These are phyloP conservation scores for Wallacemonas collosoma DNA, from an alignment of 208 protist genomes.

Conservation along the genomic window DNA sequence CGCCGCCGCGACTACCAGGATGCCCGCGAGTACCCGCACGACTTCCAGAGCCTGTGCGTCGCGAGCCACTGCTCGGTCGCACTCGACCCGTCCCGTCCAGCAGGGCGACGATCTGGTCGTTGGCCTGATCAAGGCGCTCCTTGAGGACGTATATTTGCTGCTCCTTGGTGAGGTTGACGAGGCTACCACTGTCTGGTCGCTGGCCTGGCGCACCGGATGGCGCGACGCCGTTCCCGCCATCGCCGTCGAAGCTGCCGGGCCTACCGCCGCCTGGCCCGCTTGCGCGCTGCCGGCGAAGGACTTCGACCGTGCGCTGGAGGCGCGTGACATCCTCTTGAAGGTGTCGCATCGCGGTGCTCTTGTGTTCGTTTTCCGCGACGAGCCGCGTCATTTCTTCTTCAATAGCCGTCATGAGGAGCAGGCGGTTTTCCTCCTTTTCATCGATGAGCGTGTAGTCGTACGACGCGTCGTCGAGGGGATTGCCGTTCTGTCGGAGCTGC, in stretches of 20 bases:
- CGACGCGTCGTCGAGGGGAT: conserved; percentile 17
- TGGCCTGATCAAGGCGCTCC: conserved; percentile 68
- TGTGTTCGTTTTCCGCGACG: conserved; percentile 53
- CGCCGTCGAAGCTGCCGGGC: conserved; percentile 4
- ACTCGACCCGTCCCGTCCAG: conserved; percentile 19
- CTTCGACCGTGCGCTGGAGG: conserved; percentile 43
- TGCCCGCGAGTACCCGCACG: background rate
- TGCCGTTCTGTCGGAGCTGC: background rate
- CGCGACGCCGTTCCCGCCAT: background rate
- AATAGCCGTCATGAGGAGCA: conserved; percentile 35
- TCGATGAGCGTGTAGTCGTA: conserved; percentile 50
- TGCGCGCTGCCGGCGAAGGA: conserved; percentile 28
- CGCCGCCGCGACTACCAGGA: background rate
- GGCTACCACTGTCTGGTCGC: conserved; percentile 40
- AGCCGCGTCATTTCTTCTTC: conserved; percentile 62
- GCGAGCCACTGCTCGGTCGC: conserved; percentile 2
- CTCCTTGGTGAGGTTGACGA: conserved; percentile 71
- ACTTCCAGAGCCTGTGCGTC: background rate
- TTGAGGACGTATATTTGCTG: conserved; percentile 86
- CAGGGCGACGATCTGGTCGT: conserved; percentile 47
- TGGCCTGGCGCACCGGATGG: conserved; percentile 3
- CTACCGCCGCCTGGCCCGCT: conserved; percentile 5
- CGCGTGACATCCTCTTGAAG: conserved; percentile 49
- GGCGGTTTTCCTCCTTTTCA: conserved; percentile 36
- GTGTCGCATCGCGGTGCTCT: conserved; percentile 29